Base-by-base conservation (phyloP, 352 stramenopile genomes). In the Phytophthora citricola region DNA sequence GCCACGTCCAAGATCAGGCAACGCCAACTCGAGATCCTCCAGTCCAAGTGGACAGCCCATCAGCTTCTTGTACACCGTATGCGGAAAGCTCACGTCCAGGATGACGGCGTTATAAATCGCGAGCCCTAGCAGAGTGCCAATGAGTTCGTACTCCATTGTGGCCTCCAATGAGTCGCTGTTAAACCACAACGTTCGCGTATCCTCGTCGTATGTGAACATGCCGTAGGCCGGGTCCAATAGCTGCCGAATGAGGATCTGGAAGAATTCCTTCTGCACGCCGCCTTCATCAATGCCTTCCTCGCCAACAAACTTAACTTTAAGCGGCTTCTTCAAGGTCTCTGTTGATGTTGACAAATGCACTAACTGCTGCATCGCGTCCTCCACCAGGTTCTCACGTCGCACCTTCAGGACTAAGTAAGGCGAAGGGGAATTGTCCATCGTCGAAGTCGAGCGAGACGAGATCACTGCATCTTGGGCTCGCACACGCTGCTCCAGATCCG, bases 91-190 rank as follows among this genome's bases (percentile, higher is more conserved):
- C 7, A 95, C 66, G 29, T 95, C 87, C 22, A 95, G 56, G 38
- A 95, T 94, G 22, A 95, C 86, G 8, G 78, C 76, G 24, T 96
- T 96, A 66, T 96, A 96, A 41, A 96, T 93, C 11, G 88, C 88
- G 7, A 96, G 58, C 22, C 81, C 88, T 4, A 94, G 65, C 10
- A 96, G 54, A 36, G 90, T 92, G 26, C 88, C 88, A 69, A 96
- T 92, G 11, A 96, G 71, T 66, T 96, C 85, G 58, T 89, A 96
- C 76, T 94, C 85, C 79, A 93, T 93, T 4, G 80, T 89, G 2
- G 79, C 68, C 58, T 94, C 87, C n/a, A 92, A 58, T 3, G 86
- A 94, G 43, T 94, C 83, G 44, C 78, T 86, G 63, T 92, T 94
- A 55, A 94, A 94, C 86, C 86, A 94, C 20, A 94, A 60, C 15